Conservation (phyloP, 192 early-diverging fungal species). For the Coemansia furcata region DNA sequence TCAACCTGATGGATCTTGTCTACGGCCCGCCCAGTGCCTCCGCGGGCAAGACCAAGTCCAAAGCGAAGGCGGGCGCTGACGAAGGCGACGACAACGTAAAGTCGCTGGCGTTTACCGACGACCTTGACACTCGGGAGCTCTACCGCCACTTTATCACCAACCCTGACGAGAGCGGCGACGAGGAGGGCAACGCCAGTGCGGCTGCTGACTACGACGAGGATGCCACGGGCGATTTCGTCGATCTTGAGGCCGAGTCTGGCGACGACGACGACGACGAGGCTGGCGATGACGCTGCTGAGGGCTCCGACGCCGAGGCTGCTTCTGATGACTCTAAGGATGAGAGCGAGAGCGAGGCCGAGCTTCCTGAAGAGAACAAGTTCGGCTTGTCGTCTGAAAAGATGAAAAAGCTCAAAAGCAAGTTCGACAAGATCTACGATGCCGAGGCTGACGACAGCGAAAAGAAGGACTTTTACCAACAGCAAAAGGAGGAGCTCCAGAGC, state of each 20-base stretch:
- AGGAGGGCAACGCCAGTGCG: slow-evolving; percentile 33
- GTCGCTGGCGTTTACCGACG: slow-evolving; percentile 24
- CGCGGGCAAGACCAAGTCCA: slow-evolving; percentile 23
- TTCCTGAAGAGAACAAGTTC: slow-evolving; percentile 57
- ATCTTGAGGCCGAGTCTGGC: slow-evolving; percentile 66
- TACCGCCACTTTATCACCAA: slow-evolving; percentile 42
- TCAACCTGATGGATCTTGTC: slow-evolving; percentile 87
- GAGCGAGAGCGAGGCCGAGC: slow-evolving; percentile 47
- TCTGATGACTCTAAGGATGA: slow-evolving; percentile 51
- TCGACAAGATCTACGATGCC: slow-evolving; percentile 83
- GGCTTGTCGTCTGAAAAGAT: slow-evolving; percentile 75
- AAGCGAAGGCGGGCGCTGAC: slow-evolving; percentile 43
- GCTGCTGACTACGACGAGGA: slow-evolving; percentile 55
- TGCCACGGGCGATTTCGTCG: slow-evolving; percentile 64
- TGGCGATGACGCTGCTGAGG: slow-evolving; percentile 15
- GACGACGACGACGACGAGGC: slow-evolving; percentile 54
- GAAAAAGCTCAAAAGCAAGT: slow-evolving; percentile 89
- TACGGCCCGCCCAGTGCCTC: slow-evolving; percentile 67
- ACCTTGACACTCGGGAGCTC: slow-evolving; percentile 32
- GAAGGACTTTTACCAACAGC: slow-evolving; percentile 80
- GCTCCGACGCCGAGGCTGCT: slow-evolving; percentile 30
- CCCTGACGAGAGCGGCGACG: slow-evolving; percentile 34
- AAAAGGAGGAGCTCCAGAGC: slow-evolving; percentile 84
- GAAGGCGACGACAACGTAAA: slow-evolving; percentile 48
- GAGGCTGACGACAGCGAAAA: slow-evolving; percentile 71